phyloP scores from a whole-genome alignment of 179 eudicot genomes.

The Spinacia oleracea region DNA sequence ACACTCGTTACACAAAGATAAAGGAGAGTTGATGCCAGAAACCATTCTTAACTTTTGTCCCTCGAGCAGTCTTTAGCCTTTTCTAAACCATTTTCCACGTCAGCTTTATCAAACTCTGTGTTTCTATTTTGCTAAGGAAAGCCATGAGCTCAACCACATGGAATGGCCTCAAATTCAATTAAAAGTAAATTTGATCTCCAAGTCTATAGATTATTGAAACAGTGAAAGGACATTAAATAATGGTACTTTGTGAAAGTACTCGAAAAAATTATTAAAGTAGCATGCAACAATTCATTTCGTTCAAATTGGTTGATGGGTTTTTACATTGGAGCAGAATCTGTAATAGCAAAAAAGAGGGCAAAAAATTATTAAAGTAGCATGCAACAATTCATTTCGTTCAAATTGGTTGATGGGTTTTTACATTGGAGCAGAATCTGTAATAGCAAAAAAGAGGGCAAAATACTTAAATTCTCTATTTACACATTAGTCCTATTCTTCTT shows the following conservation, averaged over 20 bases:
- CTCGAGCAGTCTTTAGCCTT: no score
- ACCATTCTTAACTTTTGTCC: background rate
- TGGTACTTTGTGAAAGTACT: background rate
- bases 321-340: background rate
- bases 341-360: no score
- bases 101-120: background rate
- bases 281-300: background rate
- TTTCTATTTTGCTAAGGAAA: no score
- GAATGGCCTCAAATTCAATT: background rate
- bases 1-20: background rate
- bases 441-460: background rate
- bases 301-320: background rate
- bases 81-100: background rate
- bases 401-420: background rate
- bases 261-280: background rate
- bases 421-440: background rate
- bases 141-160: background rate
- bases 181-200: background rate
- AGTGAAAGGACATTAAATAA: background rate
- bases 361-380: background rate
- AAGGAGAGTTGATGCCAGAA: background rate
- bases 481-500: background rate
- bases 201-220: background rate
- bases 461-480: background rate
- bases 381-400: background rate